Evolutionary conservation across 2,329 filamentous ascomycete genomes (phyloP).

Genomic region (Chaetomiaceae sp.): DNA sequence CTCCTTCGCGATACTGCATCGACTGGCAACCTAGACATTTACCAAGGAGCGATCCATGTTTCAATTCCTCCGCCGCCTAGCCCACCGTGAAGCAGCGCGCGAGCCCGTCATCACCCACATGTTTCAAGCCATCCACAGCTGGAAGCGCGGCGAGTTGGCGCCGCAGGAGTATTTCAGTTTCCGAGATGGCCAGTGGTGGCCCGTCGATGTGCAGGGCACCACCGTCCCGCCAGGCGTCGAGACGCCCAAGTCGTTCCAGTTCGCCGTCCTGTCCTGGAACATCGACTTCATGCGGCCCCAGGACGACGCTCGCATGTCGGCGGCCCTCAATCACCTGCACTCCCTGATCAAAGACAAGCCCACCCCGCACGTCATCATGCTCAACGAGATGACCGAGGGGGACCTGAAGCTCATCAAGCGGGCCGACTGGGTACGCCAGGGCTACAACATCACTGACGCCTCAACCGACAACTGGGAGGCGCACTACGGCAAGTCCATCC

Average conservation of each 20-base stretch:
- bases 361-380: constrained; percentile 40
- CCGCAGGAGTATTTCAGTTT: constrained; percentile 24
- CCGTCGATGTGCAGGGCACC: constrained; percentile 1
- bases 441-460: constrained; percentile 47
- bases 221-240: constrained; percentile 3
- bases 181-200: constrained; percentile 10
- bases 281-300: constrained; percentile 36
- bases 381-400: constrained; percentile 48
- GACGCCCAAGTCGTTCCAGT: neutral
- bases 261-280: constrained; percentile 34
- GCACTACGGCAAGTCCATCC: constrained; percentile 33
- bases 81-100: neutral
- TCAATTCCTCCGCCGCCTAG: neutral
- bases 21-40: too few species aligned
- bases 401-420: constrained; percentile 43
- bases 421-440: constrained; percentile 43
- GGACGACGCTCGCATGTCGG: constrained; percentile 31
- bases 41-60: neutral
- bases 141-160: constrained; percentile 17
- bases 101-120: neutral
- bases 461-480: constrained; percentile 39
- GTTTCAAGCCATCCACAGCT: constrained; percentile 4
- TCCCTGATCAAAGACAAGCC: constrained; percentile 9
- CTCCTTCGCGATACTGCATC: too few species aligned
- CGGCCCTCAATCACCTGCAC: constrained; percentile 31